These are phyloP conservation scores for Ganoderma leucocontextum DNA, from an alignment of 1,284 basidiomycete species.

Conservation along the genomic window DNA sequence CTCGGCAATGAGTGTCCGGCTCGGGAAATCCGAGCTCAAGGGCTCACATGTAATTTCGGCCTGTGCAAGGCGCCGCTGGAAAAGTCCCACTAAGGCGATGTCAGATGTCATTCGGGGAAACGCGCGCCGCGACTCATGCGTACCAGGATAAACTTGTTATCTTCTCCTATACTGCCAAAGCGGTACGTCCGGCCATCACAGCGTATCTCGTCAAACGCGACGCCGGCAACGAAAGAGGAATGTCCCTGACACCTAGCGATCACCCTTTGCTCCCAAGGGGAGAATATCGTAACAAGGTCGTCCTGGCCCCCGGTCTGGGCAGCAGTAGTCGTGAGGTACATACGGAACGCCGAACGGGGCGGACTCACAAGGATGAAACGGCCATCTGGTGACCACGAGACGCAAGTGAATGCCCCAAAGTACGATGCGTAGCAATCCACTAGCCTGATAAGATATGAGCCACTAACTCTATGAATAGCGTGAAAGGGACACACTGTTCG, in stretches of 20 bases:
- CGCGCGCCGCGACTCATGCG: not conserved
- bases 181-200: constrained; percentile 90
- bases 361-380: constrained; percentile 83
- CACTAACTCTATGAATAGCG: constrained; percentile 15
- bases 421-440: constrained; percentile 93
- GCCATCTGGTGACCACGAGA: constrained; percentile 95
- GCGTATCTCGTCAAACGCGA: constrained; percentile 89
- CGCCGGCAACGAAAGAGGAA: constrained; percentile 89
- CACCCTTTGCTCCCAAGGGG: constrained; percentile 90
- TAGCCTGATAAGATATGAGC: constrained; percentile 56
- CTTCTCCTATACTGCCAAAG: constrained; percentile 93
- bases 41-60: constrained; percentile 65
- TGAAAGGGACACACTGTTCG: constrained; percentile 69
- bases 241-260: constrained; percentile 98
- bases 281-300: constrained; percentile 93
- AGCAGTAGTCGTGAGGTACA: not conserved
- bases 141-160: constrained; percentile 91
- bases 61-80: constrained; percentile 81
- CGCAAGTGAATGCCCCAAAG: constrained; percentile 88
- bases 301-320: constrained; percentile 86
- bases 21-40: not conserved
- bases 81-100: constrained; percentile 82
- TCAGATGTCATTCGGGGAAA: constrained; percentile 13
- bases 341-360: not conserved
- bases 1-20: not conserved